phyloP scores from a whole-genome alignment of 2,329 filamentous ascomycete species.

The Ophiocordyceps unilateralis region DNA sequence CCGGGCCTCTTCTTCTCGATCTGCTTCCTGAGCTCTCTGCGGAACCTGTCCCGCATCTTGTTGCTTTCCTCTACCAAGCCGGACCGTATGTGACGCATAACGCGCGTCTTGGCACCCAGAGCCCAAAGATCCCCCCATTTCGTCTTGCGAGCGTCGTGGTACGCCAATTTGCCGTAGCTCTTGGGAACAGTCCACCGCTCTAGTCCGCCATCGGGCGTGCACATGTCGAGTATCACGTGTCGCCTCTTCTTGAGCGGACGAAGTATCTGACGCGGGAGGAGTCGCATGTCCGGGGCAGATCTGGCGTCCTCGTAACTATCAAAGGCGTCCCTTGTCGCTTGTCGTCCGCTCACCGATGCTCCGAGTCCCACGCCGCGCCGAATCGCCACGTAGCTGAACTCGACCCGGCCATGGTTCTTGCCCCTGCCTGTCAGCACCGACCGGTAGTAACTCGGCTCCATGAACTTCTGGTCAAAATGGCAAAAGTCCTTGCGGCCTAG shows the following conservation, averaged over 20 bases:
- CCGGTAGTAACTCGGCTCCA: conserved; percentile 69
- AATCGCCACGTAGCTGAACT: conserved; percentile 79
- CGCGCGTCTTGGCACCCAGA: conserved; percentile 75
- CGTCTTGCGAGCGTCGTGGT: conserved; percentile 81
- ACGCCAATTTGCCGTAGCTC: conserved; percentile 65
- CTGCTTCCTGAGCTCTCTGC: neutral
- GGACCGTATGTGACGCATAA: conserved; percentile 40
- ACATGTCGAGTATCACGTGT: conserved; percentile 80
- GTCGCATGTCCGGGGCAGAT: conserved; percentile 35
- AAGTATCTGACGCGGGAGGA: conserved; percentile 62
- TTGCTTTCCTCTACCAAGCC: conserved; percentile 29
- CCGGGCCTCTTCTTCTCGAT: neutral
- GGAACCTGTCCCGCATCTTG: conserved; percentile 4
- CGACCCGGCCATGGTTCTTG: conserved; percentile 75
- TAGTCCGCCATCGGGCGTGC: conserved; percentile 67
- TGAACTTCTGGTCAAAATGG: conserved; percentile 77
- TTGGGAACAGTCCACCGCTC: conserved; percentile 89
- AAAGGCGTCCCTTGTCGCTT: conserved; percentile 50
- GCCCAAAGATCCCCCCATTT: conserved; percentile 93
- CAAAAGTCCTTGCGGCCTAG: conserved; percentile 76
- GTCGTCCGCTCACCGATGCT: conserved; percentile 26
- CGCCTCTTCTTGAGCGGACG: conserved; percentile 74
- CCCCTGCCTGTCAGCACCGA: conserved; percentile 49
- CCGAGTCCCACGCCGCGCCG: conserved; percentile 46
- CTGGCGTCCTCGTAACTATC: conserved; percentile 45